Evolutionary conservation across 768 basidiomycete genomes (phyloP).

Genomic region (Suillus spraguei): DNA sequence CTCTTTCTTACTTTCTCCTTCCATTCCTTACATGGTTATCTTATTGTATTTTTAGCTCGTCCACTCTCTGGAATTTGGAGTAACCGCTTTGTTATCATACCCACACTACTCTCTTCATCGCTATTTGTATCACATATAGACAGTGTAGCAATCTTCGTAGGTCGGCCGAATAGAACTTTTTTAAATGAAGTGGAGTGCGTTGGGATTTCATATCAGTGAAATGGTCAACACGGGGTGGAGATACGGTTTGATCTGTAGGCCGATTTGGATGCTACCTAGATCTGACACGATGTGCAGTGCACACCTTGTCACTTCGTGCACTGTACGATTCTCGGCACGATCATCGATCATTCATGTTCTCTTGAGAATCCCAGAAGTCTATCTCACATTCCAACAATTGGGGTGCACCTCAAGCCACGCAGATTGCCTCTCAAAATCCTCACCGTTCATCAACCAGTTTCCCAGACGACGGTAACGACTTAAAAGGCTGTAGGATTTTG

Average conservation of each 20-base stretch:
- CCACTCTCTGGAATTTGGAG: constrained; percentile 4
- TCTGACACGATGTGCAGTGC: not conserved
- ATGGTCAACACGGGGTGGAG: not conserved
- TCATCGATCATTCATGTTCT: not conserved
- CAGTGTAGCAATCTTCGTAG: constrained; percentile 21
- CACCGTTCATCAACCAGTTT: too few relatives aligned
- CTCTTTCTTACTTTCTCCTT: constrained; percentile 6
- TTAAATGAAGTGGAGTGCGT: not conserved
- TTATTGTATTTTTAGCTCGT: constrained; percentile 32
- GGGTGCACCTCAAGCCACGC: too few relatives aligned
- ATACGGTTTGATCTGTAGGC: not conserved
- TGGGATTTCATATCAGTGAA: not conserved
- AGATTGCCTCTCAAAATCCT: not conserved
- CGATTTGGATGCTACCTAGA: not conserved
- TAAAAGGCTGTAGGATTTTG: too few relatives aligned
- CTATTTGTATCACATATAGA: constrained; percentile 32
- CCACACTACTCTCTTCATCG: constrained; percentile 6
- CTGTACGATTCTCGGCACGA: not conserved
- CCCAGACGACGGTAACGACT: too few relatives aligned
- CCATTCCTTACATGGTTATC: constrained; percentile 5
- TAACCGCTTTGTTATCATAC: constrained; percentile 14
- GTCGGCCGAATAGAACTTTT: not conserved
- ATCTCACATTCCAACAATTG: too few relatives aligned
- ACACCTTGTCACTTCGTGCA: not conserved
- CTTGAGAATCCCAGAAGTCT: not conserved